These are phyloP conservation scores for Dendrobium catenatum DNA, from an alignment of 106 monocot species.

Conservation along the genomic window DNA sequence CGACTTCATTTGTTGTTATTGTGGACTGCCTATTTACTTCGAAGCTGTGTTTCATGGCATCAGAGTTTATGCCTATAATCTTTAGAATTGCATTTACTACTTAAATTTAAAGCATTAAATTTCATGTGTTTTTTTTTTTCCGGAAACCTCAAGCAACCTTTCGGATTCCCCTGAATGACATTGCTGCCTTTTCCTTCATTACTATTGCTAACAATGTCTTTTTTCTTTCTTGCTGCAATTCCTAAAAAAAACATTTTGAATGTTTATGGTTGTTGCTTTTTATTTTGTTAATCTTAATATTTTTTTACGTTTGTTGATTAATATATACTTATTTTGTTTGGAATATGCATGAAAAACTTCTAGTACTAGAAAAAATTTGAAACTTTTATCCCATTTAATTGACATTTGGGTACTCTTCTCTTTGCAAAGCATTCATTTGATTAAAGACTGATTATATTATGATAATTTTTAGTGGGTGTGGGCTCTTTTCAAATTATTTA, in stretches of 20 bases:
- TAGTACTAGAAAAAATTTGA: too few relatives aligned
- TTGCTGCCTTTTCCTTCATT: not conserved
- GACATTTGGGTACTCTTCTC: not conserved
- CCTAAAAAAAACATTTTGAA: not conserved
- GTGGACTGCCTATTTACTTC: not conserved
- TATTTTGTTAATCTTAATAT: not conserved
- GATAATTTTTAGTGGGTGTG: not conserved
- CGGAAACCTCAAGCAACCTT: not conserved
- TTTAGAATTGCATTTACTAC: not conserved
- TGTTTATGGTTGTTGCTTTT: not conserved
- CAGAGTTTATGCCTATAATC: not conserved
- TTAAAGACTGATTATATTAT: not conserved
- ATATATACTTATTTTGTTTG: not conserved
- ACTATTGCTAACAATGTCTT: not conserved
- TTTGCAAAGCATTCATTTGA: not conserved
- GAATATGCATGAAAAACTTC: too few relatives aligned
- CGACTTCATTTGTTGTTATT: not conserved
- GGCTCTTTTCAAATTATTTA: not conserved
- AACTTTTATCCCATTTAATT: not conserved
- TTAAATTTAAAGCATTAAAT: constrained; percentile 1
- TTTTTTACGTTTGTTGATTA: not conserved
- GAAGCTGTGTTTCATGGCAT: not conserved
- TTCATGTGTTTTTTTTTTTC: not conserved
- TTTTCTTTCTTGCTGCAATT: not conserved
- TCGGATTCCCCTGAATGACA: not conserved